These are phyloP conservation scores for Hyphopichia pseudoburtonii DNA, from an alignment of 1,139 yeast species.

Conservation along the genomic window DNA sequence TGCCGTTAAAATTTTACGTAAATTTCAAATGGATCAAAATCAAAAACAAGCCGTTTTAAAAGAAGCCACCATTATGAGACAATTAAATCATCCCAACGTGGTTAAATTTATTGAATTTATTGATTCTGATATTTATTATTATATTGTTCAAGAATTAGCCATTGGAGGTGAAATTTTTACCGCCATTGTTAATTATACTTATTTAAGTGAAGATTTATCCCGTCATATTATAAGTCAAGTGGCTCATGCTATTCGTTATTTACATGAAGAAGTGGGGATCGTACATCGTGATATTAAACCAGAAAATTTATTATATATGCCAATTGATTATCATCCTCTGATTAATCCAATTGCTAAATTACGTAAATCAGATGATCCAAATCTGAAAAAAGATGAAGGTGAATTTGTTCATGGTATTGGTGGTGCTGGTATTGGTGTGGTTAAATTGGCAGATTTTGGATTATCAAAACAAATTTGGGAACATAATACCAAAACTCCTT, in stretches of 20 bases:
- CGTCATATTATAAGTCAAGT: constrained; percentile 54
- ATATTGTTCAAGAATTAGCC: constrained; percentile 53
- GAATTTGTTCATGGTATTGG: constrained; percentile 62
- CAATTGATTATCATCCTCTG: constrained; percentile 55
- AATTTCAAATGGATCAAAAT: constrained; percentile 53
- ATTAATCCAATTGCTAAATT: constrained; percentile 37
- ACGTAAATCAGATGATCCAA: constrained; percentile 48
- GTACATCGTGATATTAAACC: constrained; percentile 62
- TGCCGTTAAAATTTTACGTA: constrained; percentile 62
- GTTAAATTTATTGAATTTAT: constrained; percentile 50
- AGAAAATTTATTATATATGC: constrained; percentile 55
- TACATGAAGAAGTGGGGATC: constrained; percentile 57
- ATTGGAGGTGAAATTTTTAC: constrained; percentile 59
- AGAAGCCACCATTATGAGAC: constrained; percentile 61
- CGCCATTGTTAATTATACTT: constrained; percentile 56
- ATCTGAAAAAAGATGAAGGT: constrained; percentile 52
- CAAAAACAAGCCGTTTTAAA: constrained; percentile 56
- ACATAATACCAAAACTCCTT: constrained; percentile 59
- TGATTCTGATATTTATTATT: constrained; percentile 49
- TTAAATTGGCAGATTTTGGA: constrained; percentile 92
- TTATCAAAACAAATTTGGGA: constrained; percentile 76
- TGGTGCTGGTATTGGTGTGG: constrained; percentile 84
- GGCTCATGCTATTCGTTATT: constrained; percentile 47
- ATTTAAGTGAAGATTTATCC: constrained; percentile 54
- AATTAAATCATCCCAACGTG: constrained; percentile 49